phyloP scores from a whole-genome alignment of 192 early-diverging fungal genomes.

The Phycomyces blakesleeanus region DNA sequence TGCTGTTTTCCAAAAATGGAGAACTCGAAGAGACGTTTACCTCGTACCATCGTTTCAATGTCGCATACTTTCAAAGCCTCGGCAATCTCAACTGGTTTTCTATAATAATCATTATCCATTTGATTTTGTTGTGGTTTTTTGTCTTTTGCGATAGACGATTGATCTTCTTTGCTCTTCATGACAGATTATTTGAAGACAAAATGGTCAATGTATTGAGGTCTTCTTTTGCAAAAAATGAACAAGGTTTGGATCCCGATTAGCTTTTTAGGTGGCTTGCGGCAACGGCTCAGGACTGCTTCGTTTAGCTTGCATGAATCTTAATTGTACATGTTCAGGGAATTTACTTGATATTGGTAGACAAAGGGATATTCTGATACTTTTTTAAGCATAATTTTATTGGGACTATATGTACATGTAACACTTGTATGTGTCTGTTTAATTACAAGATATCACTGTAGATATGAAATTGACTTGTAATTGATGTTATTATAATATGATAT shows the following conservation, averaged over 20 bases:
- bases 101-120: slow-evolving; percentile 14
- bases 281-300: not conserved
- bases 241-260: not conserved
- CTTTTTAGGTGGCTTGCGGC: not conserved
- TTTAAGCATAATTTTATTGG: no score
- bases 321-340: not conserved
- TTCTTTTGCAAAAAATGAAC: not conserved
- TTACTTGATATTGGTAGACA: no score
- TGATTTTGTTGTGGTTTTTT: not conserved
- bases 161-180: not conserved
- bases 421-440: no score
- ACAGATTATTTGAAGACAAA: not conserved
- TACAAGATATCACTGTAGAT: no score
- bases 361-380: no score
- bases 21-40: no score
- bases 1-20: not conserved
- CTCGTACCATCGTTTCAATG: slow-evolving; percentile 8
- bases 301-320: not conserved
- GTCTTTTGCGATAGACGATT: not conserved
- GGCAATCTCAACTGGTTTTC: slow-evolving; percentile 10
- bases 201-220: not conserved
- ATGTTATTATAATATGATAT: no score
- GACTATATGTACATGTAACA: no score
- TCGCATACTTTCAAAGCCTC: slow-evolving; percentile 14
- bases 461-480: no score